These are phyloP conservation scores for Candida maltosa DNA, from an alignment of 805 yeast genomes.

Conservation along the genomic window DNA sequence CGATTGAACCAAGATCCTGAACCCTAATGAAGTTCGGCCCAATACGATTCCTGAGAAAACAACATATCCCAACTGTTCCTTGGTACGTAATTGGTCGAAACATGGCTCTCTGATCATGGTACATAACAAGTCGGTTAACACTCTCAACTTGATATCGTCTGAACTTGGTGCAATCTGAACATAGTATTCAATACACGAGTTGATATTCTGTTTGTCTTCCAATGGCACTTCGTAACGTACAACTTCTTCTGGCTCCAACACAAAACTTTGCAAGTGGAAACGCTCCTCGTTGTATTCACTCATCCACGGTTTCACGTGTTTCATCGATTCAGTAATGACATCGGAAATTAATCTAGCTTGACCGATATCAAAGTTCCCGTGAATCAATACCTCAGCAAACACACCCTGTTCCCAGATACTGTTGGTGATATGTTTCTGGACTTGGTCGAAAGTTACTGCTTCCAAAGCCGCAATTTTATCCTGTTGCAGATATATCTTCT, in stretches of 20 bases:
- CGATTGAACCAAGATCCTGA: conserved; percentile 76
- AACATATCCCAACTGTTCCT: conserved; percentile 93
- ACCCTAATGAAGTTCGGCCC: conserved; percentile 70
- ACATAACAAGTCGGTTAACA: conserved; percentile 58
- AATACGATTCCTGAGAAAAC: conserved; percentile 75
- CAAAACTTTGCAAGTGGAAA: conserved; percentile 32
- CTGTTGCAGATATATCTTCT: conserved; percentile 60
- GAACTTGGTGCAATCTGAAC: conserved; percentile 57
- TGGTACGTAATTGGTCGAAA: conserved; percentile 84
- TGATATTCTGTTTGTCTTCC: conserved; percentile 68
- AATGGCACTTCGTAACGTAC: conserved; percentile 48
- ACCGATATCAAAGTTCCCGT: conserved; percentile 63
- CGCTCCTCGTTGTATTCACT: conserved; percentile 29
- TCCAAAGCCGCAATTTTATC: conserved; percentile 54
- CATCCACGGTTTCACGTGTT: conserved; percentile 19
- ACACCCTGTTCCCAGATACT: conserved; percentile 51
- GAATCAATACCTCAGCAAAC: conserved; percentile 67
- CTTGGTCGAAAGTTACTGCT: conserved; percentile 44
- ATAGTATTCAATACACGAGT: conserved; percentile 79
- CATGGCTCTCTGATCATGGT: conserved; percentile 84
- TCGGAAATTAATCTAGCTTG: conserved; percentile 52
- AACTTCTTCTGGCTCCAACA: conserved; percentile 22
- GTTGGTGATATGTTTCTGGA: conserved; percentile 46
- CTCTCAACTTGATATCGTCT: conserved; percentile 32
- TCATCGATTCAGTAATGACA: conserved; percentile 36